Evolutionary conservation across 106 monocot genomes (phyloP).

Genomic region (Acorus gramineus): DNA sequence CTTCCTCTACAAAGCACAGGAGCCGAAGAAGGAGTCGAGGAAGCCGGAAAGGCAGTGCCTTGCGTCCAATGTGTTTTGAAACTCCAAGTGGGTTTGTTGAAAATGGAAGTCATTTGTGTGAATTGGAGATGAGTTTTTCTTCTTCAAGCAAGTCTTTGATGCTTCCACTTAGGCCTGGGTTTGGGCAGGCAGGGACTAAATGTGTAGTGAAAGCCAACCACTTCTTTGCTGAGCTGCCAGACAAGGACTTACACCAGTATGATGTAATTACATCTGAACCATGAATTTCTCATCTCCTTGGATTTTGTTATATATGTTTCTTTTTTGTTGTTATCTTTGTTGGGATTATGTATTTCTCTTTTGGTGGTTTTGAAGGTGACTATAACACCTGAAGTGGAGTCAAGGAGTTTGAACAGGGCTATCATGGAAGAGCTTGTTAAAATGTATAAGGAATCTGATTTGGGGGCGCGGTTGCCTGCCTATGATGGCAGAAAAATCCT

Average conservation of each 20-base stretch:
- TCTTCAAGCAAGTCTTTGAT: constrained; percentile 27
- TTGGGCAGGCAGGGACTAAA: constrained; percentile 30
- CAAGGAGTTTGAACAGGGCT: constrained; percentile 40
- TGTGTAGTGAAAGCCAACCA: constrained; percentile 44
- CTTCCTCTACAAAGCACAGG: constrained; percentile 11
- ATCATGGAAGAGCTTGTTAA: constrained; percentile 70
- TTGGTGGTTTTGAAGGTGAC: constrained; percentile 34
- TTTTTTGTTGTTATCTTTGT: neutral
- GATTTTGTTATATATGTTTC: too few species aligned
- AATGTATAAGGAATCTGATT: constrained; percentile 47
- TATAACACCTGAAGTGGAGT: constrained; percentile 53
- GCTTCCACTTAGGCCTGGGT: constrained; percentile 34
- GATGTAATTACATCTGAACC: constrained; percentile 18
- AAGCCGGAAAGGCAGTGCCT: constrained; percentile 14
- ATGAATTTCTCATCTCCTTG: neutral
- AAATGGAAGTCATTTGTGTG: neutral
- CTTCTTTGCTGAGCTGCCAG: constrained; percentile 32
- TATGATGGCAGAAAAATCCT: constrained; percentile 85
- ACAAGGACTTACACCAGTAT: constrained; percentile 39
- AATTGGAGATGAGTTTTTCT: constrained; percentile 18
- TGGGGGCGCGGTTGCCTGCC: constrained; percentile 69
- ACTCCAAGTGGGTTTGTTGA: constrained; percentile 2
- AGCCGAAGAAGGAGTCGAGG: constrained; percentile 19
- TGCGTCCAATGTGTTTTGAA: neutral
- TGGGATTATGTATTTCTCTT: neutral